A percentile compares a stretch with the other conserved stretches of the same genome.
Evolutionary conservation across 352 stramenopile species (phyloP).

Genomic region (Phytophthora fragariae): DNA sequence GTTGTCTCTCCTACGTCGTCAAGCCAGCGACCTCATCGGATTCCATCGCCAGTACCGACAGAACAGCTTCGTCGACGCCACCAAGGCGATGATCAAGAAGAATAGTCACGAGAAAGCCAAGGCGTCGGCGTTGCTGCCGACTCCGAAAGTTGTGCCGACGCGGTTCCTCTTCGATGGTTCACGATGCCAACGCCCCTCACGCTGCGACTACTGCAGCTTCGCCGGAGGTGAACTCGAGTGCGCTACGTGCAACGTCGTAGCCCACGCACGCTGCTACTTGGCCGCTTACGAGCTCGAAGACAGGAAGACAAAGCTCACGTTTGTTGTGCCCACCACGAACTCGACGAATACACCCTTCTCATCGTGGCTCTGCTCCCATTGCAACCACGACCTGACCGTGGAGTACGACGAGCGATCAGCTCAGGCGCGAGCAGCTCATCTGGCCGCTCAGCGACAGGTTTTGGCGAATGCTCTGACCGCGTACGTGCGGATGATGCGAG

Average conservation of each 20-base stretch:
- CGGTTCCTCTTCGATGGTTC: constrained; percentile 63
- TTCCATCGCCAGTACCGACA: constrained; percentile 8
- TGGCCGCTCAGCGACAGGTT: constrained; percentile 57
- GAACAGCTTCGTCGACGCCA: constrained; percentile 20
- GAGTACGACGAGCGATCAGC: constrained; percentile 72
- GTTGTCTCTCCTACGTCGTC: constrained; percentile 17
- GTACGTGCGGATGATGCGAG: constrained; percentile 75
- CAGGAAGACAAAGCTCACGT: constrained; percentile 59
- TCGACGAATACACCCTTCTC: constrained; percentile 38
- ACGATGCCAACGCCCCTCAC: constrained; percentile 43
- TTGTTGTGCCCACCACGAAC: constrained; percentile 49
- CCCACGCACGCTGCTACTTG: constrained; percentile 67
- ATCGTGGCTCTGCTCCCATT: constrained; percentile 68
- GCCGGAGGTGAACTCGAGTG: constrained; percentile 72
- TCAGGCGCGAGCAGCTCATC: constrained; percentile 42
- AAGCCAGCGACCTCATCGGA: constrained; percentile 28
- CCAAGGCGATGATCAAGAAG: constrained; percentile 19
- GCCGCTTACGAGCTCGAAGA: constrained; percentile 40
- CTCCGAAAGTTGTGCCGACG: constrained; percentile 40
- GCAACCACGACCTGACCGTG: constrained; percentile 49
- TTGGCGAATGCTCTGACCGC: constrained; percentile 61
- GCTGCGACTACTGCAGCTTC: constrained; percentile 74
- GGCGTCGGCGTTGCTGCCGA: constrained; percentile 15
- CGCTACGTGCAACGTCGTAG: constrained; percentile 70
- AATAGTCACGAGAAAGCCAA: constrained; percentile 14